A percentile compares a stretch with the other conserved stretches of the same genome.
Evolutionary conservation across 2,329 filamentous ascomycete species (phyloP).

Genomic region (Penicillium sp.): DNA sequence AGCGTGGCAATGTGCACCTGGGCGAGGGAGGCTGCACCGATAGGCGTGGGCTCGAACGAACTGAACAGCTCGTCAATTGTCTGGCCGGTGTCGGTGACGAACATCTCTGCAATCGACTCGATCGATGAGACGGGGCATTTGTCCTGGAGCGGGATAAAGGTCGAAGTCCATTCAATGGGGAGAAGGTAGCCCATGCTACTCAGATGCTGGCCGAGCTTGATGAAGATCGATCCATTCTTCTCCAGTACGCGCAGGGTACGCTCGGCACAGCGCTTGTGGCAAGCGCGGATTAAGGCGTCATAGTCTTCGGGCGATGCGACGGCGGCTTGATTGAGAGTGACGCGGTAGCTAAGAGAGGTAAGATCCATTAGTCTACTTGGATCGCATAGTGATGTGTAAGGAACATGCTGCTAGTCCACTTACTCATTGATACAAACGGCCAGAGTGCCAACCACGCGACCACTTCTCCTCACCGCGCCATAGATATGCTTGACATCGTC

Average conservation of each 20-base stretch:
- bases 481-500: constrained; percentile 76
- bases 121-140: constrained; percentile 90
- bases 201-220: constrained; percentile 94
- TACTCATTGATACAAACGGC: constrained; percentile 88
- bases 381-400: background rate
- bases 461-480: constrained; percentile 73
- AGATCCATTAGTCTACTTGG: constrained; percentile 10
- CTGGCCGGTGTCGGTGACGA: constrained; percentile 76
- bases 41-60: constrained; percentile 76
- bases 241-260: constrained; percentile 85
- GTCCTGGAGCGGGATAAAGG: constrained; percentile 94
- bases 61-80: constrained; percentile 81
- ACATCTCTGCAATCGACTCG: constrained; percentile 85
- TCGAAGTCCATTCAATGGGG: constrained; percentile 88
- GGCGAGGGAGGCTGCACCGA: constrained; percentile 89
- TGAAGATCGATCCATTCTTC: constrained; percentile 97
- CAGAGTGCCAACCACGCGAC: constrained; percentile 74
- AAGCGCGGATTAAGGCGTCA: constrained; percentile 71
- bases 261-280: constrained; percentile 89
- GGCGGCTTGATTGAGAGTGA: constrained; percentile 70
- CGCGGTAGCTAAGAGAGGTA: constrained; percentile 69
- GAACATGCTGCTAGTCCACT: constrained; percentile 29
- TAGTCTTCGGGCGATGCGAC: constrained; percentile 64
- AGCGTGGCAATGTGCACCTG: constrained; percentile 90
- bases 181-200: constrained; percentile 95